phyloP scores from a whole-genome alignment of 2,329 filamentous ascomycete genomes.

The Coniochaeta sp. region DNA sequence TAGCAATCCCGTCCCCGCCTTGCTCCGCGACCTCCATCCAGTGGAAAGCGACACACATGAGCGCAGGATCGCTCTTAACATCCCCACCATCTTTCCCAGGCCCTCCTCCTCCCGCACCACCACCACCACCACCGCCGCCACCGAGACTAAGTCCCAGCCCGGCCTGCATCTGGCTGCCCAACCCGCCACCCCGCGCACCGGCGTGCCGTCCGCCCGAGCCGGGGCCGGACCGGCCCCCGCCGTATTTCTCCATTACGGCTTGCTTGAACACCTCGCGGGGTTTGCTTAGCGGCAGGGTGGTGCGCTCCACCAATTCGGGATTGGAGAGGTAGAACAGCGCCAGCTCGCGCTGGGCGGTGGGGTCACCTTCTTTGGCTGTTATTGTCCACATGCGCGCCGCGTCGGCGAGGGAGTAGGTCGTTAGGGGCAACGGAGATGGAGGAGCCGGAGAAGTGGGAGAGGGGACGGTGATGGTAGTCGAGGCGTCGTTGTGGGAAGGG shows the following conservation, averaged over 20 bases:
- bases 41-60: conserved; percentile 92
- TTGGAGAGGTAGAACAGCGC: conserved; percentile 90
- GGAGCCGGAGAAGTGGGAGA: conserved; percentile 25
- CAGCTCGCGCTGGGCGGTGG: conserved; percentile 85
- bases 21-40: conserved; percentile 82
- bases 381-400: conserved; percentile 88
- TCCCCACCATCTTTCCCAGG: conserved; percentile 27
- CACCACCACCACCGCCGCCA: conserved; percentile 10
- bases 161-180: conserved; percentile 4
- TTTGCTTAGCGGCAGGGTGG: conserved; percentile 76
- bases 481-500: neutral
- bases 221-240: conserved; percentile 29
- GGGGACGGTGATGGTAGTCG: neutral
- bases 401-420: conserved; percentile 66
- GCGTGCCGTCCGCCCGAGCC: conserved; percentile 16
- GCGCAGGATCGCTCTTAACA: conserved; percentile 68
- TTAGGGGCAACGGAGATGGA: conserved; percentile 38
- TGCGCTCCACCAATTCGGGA: conserved; percentile 73
- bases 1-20: conserved; percentile 81
- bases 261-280: conserved; percentile 87
- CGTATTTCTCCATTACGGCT: conserved; percentile 68
- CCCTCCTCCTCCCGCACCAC: conserved; percentile 11
- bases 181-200: conserved; percentile 10
- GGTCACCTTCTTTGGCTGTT: conserved; percentile 84
- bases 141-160: neutral